Evolutionary conservation across 208 protist species (phyloP).

Genomic region (Trypanosoma boissoni): DNA sequence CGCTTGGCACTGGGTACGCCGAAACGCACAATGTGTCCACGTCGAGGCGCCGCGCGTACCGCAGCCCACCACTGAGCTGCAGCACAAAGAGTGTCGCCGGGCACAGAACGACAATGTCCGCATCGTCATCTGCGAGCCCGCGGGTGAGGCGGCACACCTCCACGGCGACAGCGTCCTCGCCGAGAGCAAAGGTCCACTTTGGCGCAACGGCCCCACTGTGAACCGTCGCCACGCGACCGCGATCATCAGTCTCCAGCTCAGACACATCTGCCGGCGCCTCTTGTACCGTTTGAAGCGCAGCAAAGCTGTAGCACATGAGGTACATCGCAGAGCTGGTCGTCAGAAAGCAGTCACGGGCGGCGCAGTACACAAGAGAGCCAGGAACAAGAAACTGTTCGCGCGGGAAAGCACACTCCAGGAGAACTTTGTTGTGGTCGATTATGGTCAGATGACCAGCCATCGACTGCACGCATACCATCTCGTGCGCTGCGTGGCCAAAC

Average conservation of each 20-base stretch:
- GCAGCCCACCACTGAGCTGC: slow-evolving; percentile 38
- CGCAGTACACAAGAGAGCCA: slow-evolving; percentile 63
- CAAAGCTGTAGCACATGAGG: slow-evolving; percentile 79
- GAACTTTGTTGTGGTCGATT: slow-evolving; percentile 78
- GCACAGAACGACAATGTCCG: slow-evolving; percentile 82
- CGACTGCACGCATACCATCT: slow-evolving; percentile 90
- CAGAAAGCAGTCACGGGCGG: slow-evolving; percentile 50
- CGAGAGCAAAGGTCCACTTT: slow-evolving; percentile 74
- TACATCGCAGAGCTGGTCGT: slow-evolving; percentile 82
- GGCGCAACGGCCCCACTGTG: slow-evolving; percentile 16
- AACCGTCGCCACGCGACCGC: slow-evolving; percentile 8
- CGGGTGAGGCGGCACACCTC: slow-evolving; percentile 57
- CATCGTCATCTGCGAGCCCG: slow-evolving; percentile 32
- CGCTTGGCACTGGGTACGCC: slow-evolving; percentile 55
- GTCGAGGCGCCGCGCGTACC: slow-evolving; percentile 64
- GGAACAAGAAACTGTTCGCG: slow-evolving; percentile 77
- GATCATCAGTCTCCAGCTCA: slow-evolving; percentile 13
- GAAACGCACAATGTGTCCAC: slow-evolving; percentile 56
- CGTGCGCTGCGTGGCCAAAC: slow-evolving; percentile 69
- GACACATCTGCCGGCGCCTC: neutral
- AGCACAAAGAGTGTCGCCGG: slow-evolving; percentile 74
- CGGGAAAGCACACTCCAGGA: slow-evolving; percentile 72
- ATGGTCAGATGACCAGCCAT: slow-evolving; percentile 89
- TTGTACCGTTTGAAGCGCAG: slow-evolving; percentile 33
- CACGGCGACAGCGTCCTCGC: slow-evolving; percentile 85